Percentiles rank a stretch among this genome's conserved stretches.
phyloP scores from a whole-genome alignment of 2,329 filamentous ascomycete species.

The Penicillium sp. region DNA sequence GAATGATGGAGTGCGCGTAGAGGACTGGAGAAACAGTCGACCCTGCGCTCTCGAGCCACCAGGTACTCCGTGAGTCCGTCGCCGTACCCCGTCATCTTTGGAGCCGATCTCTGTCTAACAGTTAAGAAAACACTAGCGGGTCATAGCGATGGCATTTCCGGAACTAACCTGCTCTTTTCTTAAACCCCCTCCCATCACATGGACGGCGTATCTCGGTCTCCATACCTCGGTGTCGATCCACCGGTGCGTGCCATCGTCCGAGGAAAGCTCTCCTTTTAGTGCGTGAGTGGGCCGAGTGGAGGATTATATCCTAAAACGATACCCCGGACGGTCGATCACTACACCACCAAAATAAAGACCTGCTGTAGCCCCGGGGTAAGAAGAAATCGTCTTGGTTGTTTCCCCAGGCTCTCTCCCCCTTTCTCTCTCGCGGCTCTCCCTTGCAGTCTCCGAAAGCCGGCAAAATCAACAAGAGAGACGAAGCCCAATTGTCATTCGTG shows the following conservation, averaged over 20 bases:
- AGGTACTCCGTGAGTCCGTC: neutral
- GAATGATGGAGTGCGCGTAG: neutral
- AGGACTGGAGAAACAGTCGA: neutral
- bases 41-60: neutral
- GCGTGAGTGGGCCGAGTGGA: constrained; percentile 13
- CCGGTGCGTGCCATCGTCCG: constrained; percentile 4
- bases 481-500: constrained; percentile 15
- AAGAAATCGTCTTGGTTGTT: neutral
- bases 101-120: neutral
- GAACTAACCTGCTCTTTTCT: neutral
- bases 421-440: constrained; percentile 14
- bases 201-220: constrained; percentile 5
- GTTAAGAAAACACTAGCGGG: neutral
- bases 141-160: neutral
- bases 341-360: constrained; percentile 23
- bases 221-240: constrained; percentile 14
- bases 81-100: neutral
- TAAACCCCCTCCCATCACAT: constrained; percentile 7
- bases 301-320: constrained; percentile 21
- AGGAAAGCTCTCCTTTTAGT: constrained; percentile 14
- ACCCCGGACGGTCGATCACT: constrained; percentile 18
- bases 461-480: constrained; percentile 7
- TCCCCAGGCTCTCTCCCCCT: constrained; percentile 10
- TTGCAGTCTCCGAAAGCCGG: neutral
- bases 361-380: constrained; percentile 11